Evolutionary conservation across 495 filamentous ascomycete species (phyloP).

Genomic region (Aspergillus nanangensis): DNA sequence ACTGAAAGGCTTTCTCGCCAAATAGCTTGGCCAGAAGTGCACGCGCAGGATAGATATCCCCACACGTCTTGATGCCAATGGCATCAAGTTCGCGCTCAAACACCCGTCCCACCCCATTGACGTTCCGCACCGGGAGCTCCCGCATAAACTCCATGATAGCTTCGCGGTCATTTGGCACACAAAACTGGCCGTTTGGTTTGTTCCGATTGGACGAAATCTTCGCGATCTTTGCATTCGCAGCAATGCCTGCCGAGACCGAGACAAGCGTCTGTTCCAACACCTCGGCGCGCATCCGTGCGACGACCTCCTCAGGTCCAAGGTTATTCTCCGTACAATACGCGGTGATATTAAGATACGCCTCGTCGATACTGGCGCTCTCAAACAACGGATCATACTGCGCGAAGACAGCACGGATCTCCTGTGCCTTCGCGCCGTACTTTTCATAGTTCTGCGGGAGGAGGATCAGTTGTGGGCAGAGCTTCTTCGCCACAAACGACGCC

Average conservation of each 20-base stretch:
- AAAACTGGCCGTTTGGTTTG: constrained; percentile 93
- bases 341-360: constrained; percentile 96
- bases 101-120: constrained; percentile 90
- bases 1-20: constrained; percentile 85
- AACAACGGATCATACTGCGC: constrained; percentile 85
- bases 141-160: constrained; percentile 83
- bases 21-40: constrained; percentile 72
- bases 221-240: constrained; percentile 84
- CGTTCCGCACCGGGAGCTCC: constrained; percentile 76
- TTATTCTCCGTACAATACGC: constrained; percentile 70
- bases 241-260: constrained; percentile 92
- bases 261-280: constrained; percentile 75
- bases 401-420: constrained; percentile 79
- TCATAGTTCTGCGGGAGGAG: constrained; percentile 78
- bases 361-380: constrained; percentile 89
- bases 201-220: constrained; percentile 94
- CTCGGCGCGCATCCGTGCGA: constrained; percentile 70
- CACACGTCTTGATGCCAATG: constrained; percentile 83
- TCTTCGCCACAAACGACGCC: constrained; percentile 92
- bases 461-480: constrained; percentile 87
- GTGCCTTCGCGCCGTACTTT: constrained; percentile 87
- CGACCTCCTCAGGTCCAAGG: constrained; percentile 65
- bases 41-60: constrained; percentile 76
- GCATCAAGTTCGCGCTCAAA: constrained; percentile 90
- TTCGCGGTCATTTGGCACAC: constrained; percentile 62